A percentile compares a stretch with the other conserved stretches of the same genome.
phyloP scores from a whole-genome alignment of 1,284 basidiomycete species.

The Marasmius tenuissimus region DNA sequence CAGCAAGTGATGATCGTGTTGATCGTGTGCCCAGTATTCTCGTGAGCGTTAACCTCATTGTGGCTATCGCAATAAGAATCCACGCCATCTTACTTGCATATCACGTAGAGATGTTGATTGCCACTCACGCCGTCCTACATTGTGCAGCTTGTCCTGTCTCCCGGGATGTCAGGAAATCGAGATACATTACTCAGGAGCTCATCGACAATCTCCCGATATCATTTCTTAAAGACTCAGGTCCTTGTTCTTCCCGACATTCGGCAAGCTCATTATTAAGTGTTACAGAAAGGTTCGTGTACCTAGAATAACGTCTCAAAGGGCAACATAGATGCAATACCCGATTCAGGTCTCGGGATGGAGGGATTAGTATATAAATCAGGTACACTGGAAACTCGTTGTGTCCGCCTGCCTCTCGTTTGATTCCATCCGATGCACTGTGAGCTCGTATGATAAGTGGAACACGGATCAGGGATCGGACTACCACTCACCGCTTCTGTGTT shows the following conservation, averaged over 20 bases:
- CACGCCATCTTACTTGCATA: neutral
- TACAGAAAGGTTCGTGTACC: too few species aligned
- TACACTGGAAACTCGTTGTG: too few species aligned
- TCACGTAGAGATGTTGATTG: neutral
- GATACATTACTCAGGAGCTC: neutral
- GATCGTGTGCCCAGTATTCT: neutral
- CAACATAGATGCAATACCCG: too few species aligned
- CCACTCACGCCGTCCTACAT: neutral
- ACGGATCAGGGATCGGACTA: too few species aligned
- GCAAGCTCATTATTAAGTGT: too few species aligned
- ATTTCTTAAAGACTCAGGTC: neutral
- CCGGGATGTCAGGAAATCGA: neutral
- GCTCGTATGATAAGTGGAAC: too few species aligned
- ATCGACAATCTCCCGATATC: neutral
- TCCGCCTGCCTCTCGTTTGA: too few species aligned
- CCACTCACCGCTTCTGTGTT: too few species aligned
- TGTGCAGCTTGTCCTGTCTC: neutral
- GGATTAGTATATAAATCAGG: too few species aligned
- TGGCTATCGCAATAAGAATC: neutral
- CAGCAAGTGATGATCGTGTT: neutral
- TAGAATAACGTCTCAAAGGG: too few species aligned
- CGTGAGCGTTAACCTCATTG: neutral
- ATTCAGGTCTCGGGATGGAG: too few species aligned
- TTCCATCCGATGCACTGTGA: too few species aligned
- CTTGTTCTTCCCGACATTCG: neutral